These are phyloP conservation scores for Boletellus ananas DNA, from an alignment of 768 basidiomycete genomes.

Conservation along the genomic window DNA sequence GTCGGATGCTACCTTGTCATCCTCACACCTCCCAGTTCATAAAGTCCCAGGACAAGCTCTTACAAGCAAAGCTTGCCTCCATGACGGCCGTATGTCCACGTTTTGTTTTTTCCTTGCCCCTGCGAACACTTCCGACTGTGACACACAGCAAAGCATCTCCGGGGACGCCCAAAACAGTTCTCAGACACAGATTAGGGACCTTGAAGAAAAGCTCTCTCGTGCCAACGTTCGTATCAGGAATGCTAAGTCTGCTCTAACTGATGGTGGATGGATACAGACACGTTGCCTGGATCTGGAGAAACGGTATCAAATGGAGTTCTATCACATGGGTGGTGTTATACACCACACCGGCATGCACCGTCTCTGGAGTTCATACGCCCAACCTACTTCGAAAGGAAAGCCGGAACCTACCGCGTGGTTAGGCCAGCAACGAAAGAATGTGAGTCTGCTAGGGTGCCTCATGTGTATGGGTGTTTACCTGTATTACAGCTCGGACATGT, in stretches of 20 bases:
- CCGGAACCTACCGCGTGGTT: conserved; percentile 66
- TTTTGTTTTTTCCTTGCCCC: background rate
- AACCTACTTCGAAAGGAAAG: conserved; percentile 40
- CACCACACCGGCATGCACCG: conserved; percentile 67
- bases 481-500: conserved; percentile 27
- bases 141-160: conserved; percentile 43
- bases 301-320: conserved; percentile 72
- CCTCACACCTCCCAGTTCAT: conserved; percentile 62
- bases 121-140: conserved; percentile 6
- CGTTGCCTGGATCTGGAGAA: conserved; percentile 50
- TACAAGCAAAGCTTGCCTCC: conserved; percentile 58
- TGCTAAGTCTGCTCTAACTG: background rate
- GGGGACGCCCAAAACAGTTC: conserved; percentile 71
- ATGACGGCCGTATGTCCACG: conserved; percentile 40
- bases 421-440: conserved; percentile 57
- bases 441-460: conserved; percentile 9
- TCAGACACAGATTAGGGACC: conserved; percentile 58
- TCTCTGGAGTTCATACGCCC: conserved; percentile 56
- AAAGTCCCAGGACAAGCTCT: conserved; percentile 85
- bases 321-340: conserved; percentile 73
- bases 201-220: conserved; percentile 60
- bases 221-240: conserved; percentile 42
- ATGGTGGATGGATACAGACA: conserved; percentile 34
- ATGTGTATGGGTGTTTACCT: background rate
- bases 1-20: background rate